Base-by-base conservation (phyloP, 805 yeast species). In the Cyberlindnera americana region DNA sequence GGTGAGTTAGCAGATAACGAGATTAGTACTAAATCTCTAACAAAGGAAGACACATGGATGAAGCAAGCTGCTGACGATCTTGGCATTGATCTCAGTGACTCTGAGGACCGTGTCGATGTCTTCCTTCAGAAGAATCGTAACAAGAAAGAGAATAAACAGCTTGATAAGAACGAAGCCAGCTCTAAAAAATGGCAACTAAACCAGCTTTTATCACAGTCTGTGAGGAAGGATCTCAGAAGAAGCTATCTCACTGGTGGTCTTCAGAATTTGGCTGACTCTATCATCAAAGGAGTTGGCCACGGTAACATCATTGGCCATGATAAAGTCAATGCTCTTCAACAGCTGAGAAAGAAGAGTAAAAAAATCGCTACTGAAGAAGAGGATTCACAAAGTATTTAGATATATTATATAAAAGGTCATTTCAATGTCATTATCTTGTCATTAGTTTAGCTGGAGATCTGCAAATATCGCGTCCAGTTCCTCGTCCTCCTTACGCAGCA, bases 21-120 rank as follows among this genome's bases (percentile, higher is more conserved):
- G 28, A 67, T 81, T 13, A 75, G 81, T 3, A 62, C 75, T 3
- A 74, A 81, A 15, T 74, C 84, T 5, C 62, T 77, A 24, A 69
- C 68, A 27, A 83, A 82, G 52, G 93, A 88, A 48, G 79, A 78
- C 40, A 69, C 77, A 18, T 89, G 98, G 97, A 68, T 89, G 44
- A 74, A 77, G 43, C 79, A 87, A 56, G 97, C 96, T 0, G 98
- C 98, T 0, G 93, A 84, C 38, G 99, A 93, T 36, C 69, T 93
- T 40, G 99, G 95, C 8, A 64, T 90, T 28, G 96, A 80, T 36
- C 62, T 78, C 38, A 67, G 75, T 32, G 90, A 82, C 41, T 64
- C 83, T 31, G 89, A 77, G 38, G 88, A 81, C 45, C 89, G 80
- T 47, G 89, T 81, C 44, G 90, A 81, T 49, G 87, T 80, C 46